These are phyloP conservation scores for Glycine soja DNA, from an alignment of 306 rosid genomes.

Conservation along the genomic window DNA sequence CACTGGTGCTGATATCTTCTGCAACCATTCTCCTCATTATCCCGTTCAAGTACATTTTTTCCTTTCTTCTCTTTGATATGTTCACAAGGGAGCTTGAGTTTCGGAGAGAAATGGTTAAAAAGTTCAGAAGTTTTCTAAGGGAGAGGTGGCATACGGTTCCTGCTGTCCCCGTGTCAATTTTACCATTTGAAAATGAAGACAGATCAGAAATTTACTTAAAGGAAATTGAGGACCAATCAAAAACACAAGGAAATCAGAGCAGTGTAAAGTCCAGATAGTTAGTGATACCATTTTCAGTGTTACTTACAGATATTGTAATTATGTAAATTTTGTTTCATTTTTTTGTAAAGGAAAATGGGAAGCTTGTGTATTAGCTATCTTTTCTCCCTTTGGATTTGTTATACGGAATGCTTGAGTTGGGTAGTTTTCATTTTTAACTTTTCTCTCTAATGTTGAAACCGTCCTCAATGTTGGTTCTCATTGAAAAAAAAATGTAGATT, in stretches of 20 bases:
- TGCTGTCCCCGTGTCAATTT: constrained; percentile 85
- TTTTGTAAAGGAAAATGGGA: constrained; percentile 17
- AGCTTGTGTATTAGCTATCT: constrained; percentile 5
- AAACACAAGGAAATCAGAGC: constrained; percentile 56
- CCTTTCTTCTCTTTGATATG: constrained; percentile 75
- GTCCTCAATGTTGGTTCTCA: background rate
- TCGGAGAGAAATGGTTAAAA: constrained; percentile 79
- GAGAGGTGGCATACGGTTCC: constrained; percentile 95
- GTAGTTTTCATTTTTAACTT: constrained; percentile 25
- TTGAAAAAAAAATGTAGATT: constrained; percentile 26
- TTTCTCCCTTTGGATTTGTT: constrained; percentile 37
- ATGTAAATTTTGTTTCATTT: constrained; percentile 36
- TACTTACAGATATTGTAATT: constrained; percentile 36
- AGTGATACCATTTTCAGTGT: constrained; percentile 35
- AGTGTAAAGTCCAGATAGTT: constrained; percentile 50
- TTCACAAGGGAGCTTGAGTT: constrained; percentile 88
- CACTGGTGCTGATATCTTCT: constrained; percentile 68
- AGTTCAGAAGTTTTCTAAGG: constrained; percentile 63
- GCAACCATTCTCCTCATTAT: constrained; percentile 68
- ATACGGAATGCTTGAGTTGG: constrained; percentile 30
- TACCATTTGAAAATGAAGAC: constrained; percentile 72
- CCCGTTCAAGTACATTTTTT: constrained; percentile 83
- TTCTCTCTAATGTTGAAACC: background rate
- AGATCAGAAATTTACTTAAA: constrained; percentile 53
- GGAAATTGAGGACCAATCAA: constrained; percentile 53